Base-by-base conservation (phyloP, 2,329 filamentous ascomycete genomes). In the Neonectria magnoliae region DNA sequence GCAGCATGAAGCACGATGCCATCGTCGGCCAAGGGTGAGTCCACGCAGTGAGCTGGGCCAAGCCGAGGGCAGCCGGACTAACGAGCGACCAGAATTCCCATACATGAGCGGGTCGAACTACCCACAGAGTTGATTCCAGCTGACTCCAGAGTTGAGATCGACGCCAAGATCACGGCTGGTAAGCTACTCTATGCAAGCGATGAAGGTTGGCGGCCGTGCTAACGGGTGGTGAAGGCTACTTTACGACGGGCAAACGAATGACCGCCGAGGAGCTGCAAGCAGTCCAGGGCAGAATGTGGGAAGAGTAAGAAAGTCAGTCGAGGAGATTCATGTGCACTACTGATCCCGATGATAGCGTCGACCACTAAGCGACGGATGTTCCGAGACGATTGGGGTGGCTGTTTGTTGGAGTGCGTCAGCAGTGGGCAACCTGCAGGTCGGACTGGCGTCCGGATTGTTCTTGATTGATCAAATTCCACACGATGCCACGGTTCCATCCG, bases 111-210 rank as follows among this genome's bases (percentile, higher is more conserved):
- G 65, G 90, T 98, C 52, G 94, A 97, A 65, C 93, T 98, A 68
- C 96, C 95, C 4, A 93, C 97, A 70, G 92, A 96, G 33, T 90
- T 96, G 87, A 98, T 98, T 73, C 96, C 96, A 13, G 93, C 91
- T 68, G 96, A 98, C 80, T 97, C 94, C 57, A 87, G 95, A 70
- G 96, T 98, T n/a, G 96, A 99, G 80, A 99, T 98, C 76, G 96
- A 98, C 80, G 96, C 96, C 64, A 98, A 98, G 84, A 98, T 98
- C 77, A 96, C 95, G 73, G 94, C 95, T 65, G 96, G 92, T 93
- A 81, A 80, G 88, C 81, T 60, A 20, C 54, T 51, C 57, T 27
- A 41, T 45, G 50, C 42, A 53, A 63, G 52, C 1, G 14, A 42
- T 20, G 31, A 50, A 63, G 4, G 22, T n/a, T 13, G 33, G 71